Percentiles rank a stretch among this genome's conserved stretches.
Evolutionary conservation across 345 rosid species (phyloP).

Genomic region (Raphanus sativus): DNA sequence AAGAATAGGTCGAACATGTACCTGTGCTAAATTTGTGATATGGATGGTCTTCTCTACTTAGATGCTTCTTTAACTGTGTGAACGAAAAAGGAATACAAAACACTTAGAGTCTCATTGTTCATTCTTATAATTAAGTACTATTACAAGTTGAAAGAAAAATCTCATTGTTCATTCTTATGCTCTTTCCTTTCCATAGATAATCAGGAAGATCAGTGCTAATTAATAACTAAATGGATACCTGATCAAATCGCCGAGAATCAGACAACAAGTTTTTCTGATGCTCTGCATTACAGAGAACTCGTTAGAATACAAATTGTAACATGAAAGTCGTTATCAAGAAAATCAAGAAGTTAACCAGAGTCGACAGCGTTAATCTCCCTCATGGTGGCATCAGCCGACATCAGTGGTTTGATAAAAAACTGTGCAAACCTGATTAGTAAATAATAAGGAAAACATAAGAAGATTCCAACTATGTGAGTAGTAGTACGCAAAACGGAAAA

Average conservation of each 20-base stretch:
- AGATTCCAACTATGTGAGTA: neutral
- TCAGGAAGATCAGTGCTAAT: neutral
- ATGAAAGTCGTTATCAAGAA: neutral
- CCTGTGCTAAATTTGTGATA: constrained; percentile 90
- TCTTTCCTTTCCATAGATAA: neutral
- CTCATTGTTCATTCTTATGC: neutral
- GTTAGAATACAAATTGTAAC: neutral
- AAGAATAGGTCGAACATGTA: constrained; percentile 27
- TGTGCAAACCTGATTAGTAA: constrained; percentile 68
- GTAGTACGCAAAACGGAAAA: neutral
- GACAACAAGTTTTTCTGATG: constrained; percentile 75
- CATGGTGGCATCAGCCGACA: constrained; percentile 87
- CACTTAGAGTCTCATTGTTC: neutral
- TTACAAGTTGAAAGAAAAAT: neutral
- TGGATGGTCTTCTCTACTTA: constrained; percentile 72
- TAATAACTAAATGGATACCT: constrained; percentile 45
- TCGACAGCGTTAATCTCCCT: constrained; percentile 94
- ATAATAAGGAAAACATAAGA: neutral
- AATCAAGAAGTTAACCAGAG: constrained; percentile 58
- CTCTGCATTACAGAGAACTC: constrained; percentile 49
- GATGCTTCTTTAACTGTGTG: constrained; percentile 72
- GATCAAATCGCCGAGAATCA: constrained; percentile 73
- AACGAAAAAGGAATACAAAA: neutral
- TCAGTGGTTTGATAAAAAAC: constrained; percentile 83
- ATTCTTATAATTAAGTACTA: too few relatives aligned